These are phyloP conservation scores for Fraxinus sp. DNA, from an alignment of 305 asterid genomes.

Conservation along the genomic window DNA sequence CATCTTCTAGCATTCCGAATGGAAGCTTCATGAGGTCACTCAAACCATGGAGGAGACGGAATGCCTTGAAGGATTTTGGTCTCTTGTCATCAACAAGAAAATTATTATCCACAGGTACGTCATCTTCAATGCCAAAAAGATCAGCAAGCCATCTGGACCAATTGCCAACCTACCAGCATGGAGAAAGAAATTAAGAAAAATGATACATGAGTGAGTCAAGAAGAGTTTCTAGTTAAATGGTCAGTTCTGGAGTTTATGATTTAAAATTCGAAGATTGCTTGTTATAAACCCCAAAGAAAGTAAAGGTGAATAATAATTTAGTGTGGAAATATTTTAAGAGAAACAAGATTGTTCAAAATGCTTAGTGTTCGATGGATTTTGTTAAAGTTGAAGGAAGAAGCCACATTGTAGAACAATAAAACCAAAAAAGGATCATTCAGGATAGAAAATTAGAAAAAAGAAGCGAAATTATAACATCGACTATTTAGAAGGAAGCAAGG, in stretches of 20 bases:
- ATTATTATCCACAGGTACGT: conserved; percentile 35
- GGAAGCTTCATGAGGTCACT: conserved; percentile 98
- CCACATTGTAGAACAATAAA: background rate
- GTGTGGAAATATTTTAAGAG: background rate
- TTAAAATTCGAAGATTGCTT: background rate
- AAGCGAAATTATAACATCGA: background rate
- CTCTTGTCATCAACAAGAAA: conserved; percentile 28
- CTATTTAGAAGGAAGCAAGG: background rate
- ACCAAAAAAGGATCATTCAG: background rate
- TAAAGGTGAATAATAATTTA: background rate
- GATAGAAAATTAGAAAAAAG: background rate
- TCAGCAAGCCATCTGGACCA: conserved; percentile 91
- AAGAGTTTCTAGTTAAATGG: background rate
- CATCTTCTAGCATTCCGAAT: conserved; percentile 70
- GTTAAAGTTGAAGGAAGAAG: background rate
- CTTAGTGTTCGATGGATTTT: background rate
- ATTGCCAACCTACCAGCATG: conserved; percentile 62
- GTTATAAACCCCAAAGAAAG: background rate
- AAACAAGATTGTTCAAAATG: background rate
- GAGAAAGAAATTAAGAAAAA: conserved; percentile 16
- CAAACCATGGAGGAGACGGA: conserved; percentile 68
- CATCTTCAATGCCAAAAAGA: conserved; percentile 72
- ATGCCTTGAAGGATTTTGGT: conserved; percentile 61
- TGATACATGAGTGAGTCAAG: background rate
- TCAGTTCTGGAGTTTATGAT: background rate